Percentiles rank a stretch among this genome's conserved stretches.
phyloP scores from a whole-genome alignment of 805 yeast genomes.

The Yamadazyma olivae region DNA sequence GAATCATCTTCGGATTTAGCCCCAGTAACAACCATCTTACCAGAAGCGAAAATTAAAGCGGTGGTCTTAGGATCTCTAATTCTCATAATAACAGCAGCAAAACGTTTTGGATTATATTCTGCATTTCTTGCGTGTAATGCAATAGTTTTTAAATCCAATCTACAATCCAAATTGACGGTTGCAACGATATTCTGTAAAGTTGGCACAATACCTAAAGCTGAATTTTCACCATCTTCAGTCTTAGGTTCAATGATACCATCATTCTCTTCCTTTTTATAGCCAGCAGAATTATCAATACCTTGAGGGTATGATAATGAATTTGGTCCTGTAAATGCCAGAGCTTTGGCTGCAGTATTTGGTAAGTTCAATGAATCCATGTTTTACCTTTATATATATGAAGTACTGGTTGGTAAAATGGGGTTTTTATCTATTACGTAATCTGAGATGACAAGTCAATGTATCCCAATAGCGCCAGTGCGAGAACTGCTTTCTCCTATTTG shows the following conservation, averaged over 20 bases:
- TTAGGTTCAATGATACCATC: constrained; percentile 35
- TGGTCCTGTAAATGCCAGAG: constrained; percentile 67
- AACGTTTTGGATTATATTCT: constrained; percentile 96
- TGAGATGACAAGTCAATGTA: constrained; percentile 44
- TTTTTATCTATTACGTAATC: not conserved
- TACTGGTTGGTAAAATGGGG: not conserved
- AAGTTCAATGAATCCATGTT: constrained; percentile 69
- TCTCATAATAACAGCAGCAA: constrained; percentile 99
- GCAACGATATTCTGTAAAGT: constrained; percentile 96
- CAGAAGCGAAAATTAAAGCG: constrained; percentile 95
- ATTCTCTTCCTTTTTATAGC: constrained; percentile 12
- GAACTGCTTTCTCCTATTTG: no score
- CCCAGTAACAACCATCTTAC: constrained; percentile 99
- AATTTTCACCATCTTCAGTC: constrained; percentile 56
- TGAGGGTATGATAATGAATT: constrained; percentile 64
- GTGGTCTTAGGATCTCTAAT: constrained; percentile 98
- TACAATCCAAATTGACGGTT: constrained; percentile 93
- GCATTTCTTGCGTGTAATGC: constrained; percentile 99
- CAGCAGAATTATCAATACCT: constrained; percentile 29
- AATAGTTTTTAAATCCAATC: constrained; percentile 92
- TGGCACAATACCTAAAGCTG: constrained; percentile 94
- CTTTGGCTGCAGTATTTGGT: constrained; percentile 77
- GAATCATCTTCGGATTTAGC: constrained; percentile 98
- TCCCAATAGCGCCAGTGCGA: constrained; percentile 27
- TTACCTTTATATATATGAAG: constrained; percentile 11